These are phyloP conservation scores for Cenococcum geophilum DNA, from an alignment of 495 filamentous ascomycete species.

Conservation along the genomic window DNA sequence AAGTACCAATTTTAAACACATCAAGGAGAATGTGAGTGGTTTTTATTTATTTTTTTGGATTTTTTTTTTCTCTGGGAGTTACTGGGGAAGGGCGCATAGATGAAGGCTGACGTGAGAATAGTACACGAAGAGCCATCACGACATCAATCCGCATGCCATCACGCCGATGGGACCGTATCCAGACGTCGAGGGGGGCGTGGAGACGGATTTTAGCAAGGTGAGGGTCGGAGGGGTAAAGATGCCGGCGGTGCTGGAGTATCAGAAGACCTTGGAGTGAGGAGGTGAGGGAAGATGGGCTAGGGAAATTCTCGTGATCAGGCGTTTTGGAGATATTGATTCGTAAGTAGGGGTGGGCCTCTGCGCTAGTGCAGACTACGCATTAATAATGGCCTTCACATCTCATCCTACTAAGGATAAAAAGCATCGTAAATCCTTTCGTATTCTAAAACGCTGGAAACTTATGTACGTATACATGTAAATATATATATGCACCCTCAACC, in stretches of 20 bases:
- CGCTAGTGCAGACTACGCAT: no score
- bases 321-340: no score
- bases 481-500: no score
- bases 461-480: no score
- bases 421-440: no score
- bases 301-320: neutral
- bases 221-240: constrained; percentile 36
- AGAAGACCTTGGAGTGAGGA: constrained; percentile 15
- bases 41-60: neutral
- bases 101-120: constrained; percentile 14
- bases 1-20: constrained; percentile 43
- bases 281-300: neutral
- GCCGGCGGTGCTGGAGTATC: constrained; percentile 37
- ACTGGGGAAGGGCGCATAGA: neutral
- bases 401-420: no score
- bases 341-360: no score
- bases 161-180: constrained; percentile 40
- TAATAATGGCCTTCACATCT: no score
- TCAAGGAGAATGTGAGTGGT: constrained; percentile 54
- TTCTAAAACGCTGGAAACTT: no score
- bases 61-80: neutral
- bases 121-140: constrained; percentile 50
- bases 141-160: constrained; percentile 39
- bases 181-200: constrained; percentile 39
- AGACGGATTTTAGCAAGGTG: constrained; percentile 39